Conservation (phyloP, 2,329 filamentous ascomycete genomes). For the Alternaria incomplexa region DNA sequence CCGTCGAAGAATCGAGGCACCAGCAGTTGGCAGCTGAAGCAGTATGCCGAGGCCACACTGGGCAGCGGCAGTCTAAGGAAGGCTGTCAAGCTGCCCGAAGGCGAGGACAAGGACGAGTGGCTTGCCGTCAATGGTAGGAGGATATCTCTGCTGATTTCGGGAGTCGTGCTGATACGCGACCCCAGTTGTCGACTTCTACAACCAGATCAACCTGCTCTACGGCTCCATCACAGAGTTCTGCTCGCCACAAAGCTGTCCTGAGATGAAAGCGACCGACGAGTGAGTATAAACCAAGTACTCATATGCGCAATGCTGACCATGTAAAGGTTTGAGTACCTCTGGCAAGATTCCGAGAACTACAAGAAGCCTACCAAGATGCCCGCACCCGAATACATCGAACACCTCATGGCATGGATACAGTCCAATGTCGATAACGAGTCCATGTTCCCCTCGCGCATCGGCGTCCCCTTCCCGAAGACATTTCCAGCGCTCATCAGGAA, state of each 20-base stretch:
- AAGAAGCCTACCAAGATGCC: constrained; percentile 98
- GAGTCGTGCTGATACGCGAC: constrained; percentile 13
- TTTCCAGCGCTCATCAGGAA: constrained; percentile 94
- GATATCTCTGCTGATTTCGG: background rate
- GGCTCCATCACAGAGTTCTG: constrained; percentile 99
- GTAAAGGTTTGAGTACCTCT: constrained; percentile 91
- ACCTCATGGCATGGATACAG: constrained; percentile 97
- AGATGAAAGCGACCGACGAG: constrained; percentile 99
- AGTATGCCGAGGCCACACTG: constrained; percentile 96
- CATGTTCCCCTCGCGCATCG: constrained; percentile 92
- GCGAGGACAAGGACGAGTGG: constrained; percentile 98
- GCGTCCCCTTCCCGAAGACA: constrained; percentile 89
- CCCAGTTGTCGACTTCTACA: constrained; percentile 99
- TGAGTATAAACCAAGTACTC: constrained; percentile 47
- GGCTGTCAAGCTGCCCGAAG: constrained; percentile 94
- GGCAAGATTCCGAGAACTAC: constrained; percentile 94
- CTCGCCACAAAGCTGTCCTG: constrained; percentile 93
- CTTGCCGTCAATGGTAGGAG: constrained; percentile 89
- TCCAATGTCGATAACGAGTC: constrained; percentile 93
- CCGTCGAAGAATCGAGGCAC: constrained; percentile 88
- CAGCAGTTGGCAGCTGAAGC: constrained; percentile 89
- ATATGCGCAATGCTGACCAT: constrained; percentile 5
- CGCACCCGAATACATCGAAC: constrained; percentile 95
- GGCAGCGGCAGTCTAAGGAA: constrained; percentile 94
- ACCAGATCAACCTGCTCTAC: constrained; percentile 98